Conservation (phyloP, 2,329 filamentous ascomycete genomes). For the Aspergillus japonicus region DNA sequence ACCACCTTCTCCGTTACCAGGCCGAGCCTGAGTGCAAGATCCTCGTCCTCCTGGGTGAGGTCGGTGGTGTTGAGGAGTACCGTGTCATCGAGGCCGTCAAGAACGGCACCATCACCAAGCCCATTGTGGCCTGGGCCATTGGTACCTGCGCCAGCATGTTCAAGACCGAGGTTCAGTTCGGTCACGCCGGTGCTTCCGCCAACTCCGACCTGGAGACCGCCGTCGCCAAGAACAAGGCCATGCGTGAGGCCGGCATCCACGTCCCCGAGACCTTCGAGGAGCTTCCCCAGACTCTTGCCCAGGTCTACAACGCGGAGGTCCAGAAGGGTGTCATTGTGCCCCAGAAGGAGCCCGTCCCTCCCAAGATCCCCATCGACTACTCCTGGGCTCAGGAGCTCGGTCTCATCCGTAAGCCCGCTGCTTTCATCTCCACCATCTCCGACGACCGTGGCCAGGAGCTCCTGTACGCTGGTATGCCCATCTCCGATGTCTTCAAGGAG, state of each 20-base stretch:
- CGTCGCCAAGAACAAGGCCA: constrained; percentile 91
- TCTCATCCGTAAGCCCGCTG: constrained; percentile 98
- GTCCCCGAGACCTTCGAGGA: constrained; percentile 98
- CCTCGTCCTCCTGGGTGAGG: constrained; percentile 90
- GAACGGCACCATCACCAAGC: constrained; percentile 92
- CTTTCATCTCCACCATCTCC: constrained; percentile 99
- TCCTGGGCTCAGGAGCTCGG: constrained; percentile 99
- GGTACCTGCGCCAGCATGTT: constrained; percentile 99
- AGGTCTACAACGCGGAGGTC: constrained; percentile 87
- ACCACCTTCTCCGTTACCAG: constrained; percentile 96
- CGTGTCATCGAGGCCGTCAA: constrained; percentile 98
- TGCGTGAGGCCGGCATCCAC: constrained; percentile 91
- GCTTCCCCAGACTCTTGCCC: constrained; percentile 71
- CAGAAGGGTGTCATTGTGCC: constrained; percentile 81
- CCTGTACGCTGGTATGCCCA: constrained; percentile 97
- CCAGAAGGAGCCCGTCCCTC: constrained; percentile 82
- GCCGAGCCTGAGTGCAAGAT: constrained; percentile 98
- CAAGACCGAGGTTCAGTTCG: constrained; percentile 99
- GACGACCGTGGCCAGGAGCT: constrained; percentile 99
- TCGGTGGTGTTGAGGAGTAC: constrained; percentile 99
- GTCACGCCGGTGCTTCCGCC: constrained; percentile 96
- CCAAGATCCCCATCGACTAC: constrained; percentile 99
- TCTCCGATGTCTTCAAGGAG: constrained; percentile 99
- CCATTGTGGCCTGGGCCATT: constrained; percentile 98
- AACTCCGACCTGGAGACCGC: constrained; percentile 99